Base-by-base conservation (phyloP, 805 yeast genomes). In the Ogataea ramenticola region DNA sequence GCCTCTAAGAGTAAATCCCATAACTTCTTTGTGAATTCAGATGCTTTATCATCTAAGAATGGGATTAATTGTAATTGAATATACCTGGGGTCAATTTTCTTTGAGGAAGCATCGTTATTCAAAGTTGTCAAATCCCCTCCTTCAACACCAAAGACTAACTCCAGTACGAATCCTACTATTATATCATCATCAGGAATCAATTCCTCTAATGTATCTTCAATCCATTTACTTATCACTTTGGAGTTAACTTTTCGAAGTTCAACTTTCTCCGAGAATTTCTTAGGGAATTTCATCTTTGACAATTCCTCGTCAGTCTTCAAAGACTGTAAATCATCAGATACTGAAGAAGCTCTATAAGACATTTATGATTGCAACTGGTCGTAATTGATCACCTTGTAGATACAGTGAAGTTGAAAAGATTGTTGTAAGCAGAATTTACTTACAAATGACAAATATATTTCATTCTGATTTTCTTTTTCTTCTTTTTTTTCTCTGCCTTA, bases 121-220 rank as follows among this genome's bases (percentile, higher is more conserved):
- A 33, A 15, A 8, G 21, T 15, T 7, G 36, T 33, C 4, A 33
- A 19, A 16, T 49, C 46, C 9, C 61, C 67, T 9, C 57, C 64
- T 33, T 22, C 22, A 4, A 15, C 17, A 7, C 26, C 39, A 16
- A 36, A 16, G 4, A 36, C 16, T 4, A 26, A 15, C 12, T 56
- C 58, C 3, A 51, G 44, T 21, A 71, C 54, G 44, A 72, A 75
- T 34, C 71, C 78, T 3, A 65, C 59, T 3, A 76, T 68, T 16
- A 57, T 58, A 21, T 76, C 82, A 49, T 77, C 82, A 39, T 72
- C 79, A 0, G 77, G 77, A 12, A 74, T 53, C 11, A 63, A 55
- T 38, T 61, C 53, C 15, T 62, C 55, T 27, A 75, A 44, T 40
- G 57, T 50, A 4, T 53, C 50, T 2, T 47, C 50, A 17, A 75